Base-by-base conservation (phyloP, 768 basidiomycete species). In the Rickenella mellea region DNA sequence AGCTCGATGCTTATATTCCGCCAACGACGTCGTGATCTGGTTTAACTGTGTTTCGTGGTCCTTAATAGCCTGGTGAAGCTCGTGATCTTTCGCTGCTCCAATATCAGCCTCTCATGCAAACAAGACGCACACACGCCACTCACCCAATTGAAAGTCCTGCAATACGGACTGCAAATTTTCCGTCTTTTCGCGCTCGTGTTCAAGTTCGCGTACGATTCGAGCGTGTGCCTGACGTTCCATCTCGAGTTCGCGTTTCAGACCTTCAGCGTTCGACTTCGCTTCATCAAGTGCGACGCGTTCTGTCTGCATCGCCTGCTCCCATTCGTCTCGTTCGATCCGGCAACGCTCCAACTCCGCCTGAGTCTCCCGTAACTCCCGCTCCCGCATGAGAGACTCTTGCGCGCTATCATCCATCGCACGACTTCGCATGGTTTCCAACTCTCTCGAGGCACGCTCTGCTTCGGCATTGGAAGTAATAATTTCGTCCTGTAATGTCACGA, bases 111-210 rank as follows among this genome's bases (percentile, higher is more conserved):
- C 27, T 27, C 6, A 17, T 21, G 31, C 9, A 27, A 41, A 42
- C 33, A 15, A 26, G 38, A 25, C 28, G 9, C 17, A 27, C 29
- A 22, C 41, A 42, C 36, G 31, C 21, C 3, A 65, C 83, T 45
- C 51, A 93, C 94, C 83, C 41, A 80, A 70, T 64, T 98, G 91
- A 64, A 98, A 99, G 62, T 98, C 96, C 55, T 89, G 83, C 52
- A 99, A 64, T 3, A 99, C 96, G 3, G 84, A 83, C 58, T 97
- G 88, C 45, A 99, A 59, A 62, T 98, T 98, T 6, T 62, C 67
- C 4, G 80, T 76, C 53, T 82, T 85, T 64, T 88, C 81, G 47
- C 68, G 68, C 51, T 89, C 87, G 15, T 65, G 59, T 47, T 80
- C 80, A 29, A 90, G 65, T 47, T 79, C 76, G 0, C 54, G 66